Evolutionary conservation across 208 protist genomes (phyloP).

Genomic region (Spironucleus salmonicida): DNA sequence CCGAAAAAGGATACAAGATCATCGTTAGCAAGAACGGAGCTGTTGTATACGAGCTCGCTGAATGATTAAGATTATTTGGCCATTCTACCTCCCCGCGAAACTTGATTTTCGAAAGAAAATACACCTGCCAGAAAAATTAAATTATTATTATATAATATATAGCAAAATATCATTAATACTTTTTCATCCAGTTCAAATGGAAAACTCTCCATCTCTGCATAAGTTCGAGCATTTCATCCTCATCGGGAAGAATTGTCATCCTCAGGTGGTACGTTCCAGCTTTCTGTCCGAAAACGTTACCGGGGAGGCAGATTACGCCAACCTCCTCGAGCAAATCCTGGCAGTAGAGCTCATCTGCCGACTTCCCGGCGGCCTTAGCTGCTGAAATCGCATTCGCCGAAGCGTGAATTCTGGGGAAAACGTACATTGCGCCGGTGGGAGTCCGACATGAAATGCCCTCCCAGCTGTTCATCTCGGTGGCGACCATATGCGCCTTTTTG

Average conservation of each 20-base stretch:
- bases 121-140: too few relatives aligned
- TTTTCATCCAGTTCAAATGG: slow-evolving; percentile 55
- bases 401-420: slow-evolving; percentile 76
- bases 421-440: slow-evolving; percentile 81
- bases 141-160: too few relatives aligned
- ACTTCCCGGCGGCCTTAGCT: slow-evolving; percentile 52
- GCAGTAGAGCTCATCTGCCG: slow-evolving; percentile 77
- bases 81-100: too few relatives aligned
- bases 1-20: too few relatives aligned
- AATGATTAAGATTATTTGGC: too few relatives aligned
- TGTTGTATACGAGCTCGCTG: too few relatives aligned
- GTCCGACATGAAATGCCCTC: slow-evolving; percentile 33
- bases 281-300: slow-evolving; percentile 49
- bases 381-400: slow-evolving; percentile 58
- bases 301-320: slow-evolving; percentile 62
- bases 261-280: slow-evolving; percentile 88
- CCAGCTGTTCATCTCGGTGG: slow-evolving; percentile 25
- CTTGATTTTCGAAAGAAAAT: too few relatives aligned
- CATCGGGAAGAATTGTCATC: slow-evolving; percentile 89
- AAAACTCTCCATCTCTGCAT: slow-evolving; percentile 48
- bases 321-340: slow-evolving; percentile 76
- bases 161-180: too few relatives aligned
- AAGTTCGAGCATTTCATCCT: slow-evolving; percentile 69
- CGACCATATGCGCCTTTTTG: slow-evolving; percentile 46
- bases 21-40: too few relatives aligned